Percentiles rank a stretch among this genome's conserved stretches.
Evolutionary conservation across 1,139 yeast species (phyloP).

Genomic region (Hemisphaericaspora lyxosophila): DNA sequence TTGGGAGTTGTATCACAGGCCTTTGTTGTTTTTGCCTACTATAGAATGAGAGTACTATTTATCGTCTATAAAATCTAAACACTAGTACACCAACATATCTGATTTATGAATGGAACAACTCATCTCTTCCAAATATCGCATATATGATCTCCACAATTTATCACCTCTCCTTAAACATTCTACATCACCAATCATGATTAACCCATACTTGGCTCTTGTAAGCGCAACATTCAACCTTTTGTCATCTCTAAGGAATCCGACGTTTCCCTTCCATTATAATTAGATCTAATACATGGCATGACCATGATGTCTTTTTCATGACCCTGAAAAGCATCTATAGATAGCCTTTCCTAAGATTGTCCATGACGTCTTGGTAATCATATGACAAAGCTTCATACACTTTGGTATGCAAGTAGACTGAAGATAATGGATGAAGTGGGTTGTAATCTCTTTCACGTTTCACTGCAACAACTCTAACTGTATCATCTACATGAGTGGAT

Average conservation of each 20-base stretch:
- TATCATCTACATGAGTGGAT: slow-evolving; percentile 46
- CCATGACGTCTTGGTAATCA: slow-evolving; percentile 39
- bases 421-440: slow-evolving; percentile 52
- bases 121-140: slow-evolving; percentile 32
- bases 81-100: too few species aligned
- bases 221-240: slow-evolving; percentile 63
- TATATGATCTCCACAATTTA: slow-evolving; percentile 54
- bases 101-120: slow-evolving; percentile 13
- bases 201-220: slow-evolving; percentile 61
- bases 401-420: slow-evolving; percentile 64
- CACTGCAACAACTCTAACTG: slow-evolving; percentile 59
- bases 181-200: slow-evolving; percentile 57
- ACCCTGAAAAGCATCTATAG: slow-evolving; percentile 69
- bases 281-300: slow-evolving; percentile 63
- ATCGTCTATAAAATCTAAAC: too few species aligned
- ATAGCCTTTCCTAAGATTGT: slow-evolving; percentile 42
- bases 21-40: too few species aligned
- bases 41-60: too few species aligned
- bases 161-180: slow-evolving; percentile 49
- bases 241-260: slow-evolving; percentile 59
- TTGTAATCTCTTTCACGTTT: slow-evolving; percentile 64
- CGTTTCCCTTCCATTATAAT: slow-evolving; percentile 43
- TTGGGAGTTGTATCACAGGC: too few species aligned
- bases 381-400: slow-evolving; percentile 51
- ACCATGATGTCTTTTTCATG: slow-evolving; percentile 60